phyloP scores from a whole-genome alignment of 352 stramenopile genomes.

The Phytophthora cactorum region DNA sequence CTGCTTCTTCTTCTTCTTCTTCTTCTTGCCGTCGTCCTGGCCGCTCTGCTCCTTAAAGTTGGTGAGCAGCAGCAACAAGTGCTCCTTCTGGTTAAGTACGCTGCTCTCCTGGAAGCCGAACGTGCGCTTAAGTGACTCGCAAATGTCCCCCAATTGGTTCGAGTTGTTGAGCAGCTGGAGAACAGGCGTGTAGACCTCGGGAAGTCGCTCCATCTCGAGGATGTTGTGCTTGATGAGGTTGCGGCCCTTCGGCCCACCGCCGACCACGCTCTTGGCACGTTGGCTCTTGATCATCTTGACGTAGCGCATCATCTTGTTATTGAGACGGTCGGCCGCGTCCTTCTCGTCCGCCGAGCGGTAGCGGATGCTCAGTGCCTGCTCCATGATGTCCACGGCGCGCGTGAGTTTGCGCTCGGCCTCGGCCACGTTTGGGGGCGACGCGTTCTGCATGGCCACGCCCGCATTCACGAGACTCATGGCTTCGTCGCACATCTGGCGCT shows the following conservation, averaged over 20 bases:
- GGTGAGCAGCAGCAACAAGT: conserved; percentile 75
- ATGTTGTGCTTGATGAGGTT: conserved; percentile 72
- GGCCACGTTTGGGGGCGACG: conserved; percentile 51
- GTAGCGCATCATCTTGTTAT: conserved; percentile 87
- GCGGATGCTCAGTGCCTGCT: conserved; percentile 73
- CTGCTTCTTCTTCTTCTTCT: conserved; percentile 49
- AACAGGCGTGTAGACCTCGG: conserved; percentile 68
- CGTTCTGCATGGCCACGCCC: conserved; percentile 77
- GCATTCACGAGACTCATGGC: conserved; percentile 80
- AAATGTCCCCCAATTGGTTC: conserved; percentile 66
- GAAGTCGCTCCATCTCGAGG: conserved; percentile 66
- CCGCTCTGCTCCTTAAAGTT: conserved; percentile 81
- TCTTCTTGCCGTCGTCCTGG: conserved; percentile 48
- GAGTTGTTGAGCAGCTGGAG: conserved; percentile 68
- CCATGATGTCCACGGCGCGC: conserved; percentile 75
- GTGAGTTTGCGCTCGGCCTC: conserved; percentile 69
- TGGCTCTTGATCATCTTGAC: conserved; percentile 89
- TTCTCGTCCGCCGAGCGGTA: conserved; percentile 73
- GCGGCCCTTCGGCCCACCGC: conserved; percentile 30
- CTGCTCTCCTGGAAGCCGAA: conserved; percentile 96
- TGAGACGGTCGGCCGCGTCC: conserved; percentile 64
- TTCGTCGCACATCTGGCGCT: conserved; percentile 71
- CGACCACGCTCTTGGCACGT: conserved; percentile 51
- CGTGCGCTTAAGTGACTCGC: conserved; percentile 93
- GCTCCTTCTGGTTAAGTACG: conserved; percentile 77